phyloP scores from a whole-genome alignment of 2,329 filamentous ascomycete genomes.

The Penicillium griseofulvum region DNA sequence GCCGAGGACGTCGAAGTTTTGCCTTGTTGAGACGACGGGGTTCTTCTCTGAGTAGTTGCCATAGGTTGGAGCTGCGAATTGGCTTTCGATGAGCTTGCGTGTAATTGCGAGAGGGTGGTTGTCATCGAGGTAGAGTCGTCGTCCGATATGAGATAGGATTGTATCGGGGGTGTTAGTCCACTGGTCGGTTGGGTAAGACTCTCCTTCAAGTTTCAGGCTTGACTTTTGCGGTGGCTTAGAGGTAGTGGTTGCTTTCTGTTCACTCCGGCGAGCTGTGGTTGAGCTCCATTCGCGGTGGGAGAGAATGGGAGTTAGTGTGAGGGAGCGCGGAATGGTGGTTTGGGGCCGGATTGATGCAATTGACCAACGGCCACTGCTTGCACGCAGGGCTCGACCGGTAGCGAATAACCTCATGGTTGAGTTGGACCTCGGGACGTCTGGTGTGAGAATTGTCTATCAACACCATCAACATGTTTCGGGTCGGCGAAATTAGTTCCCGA shows the following conservation, averaged over 20 bases:
- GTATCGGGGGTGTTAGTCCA: conserved; percentile 83
- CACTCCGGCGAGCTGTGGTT: conserved; percentile 26
- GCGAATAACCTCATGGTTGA: conserved; percentile 39
- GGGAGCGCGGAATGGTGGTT: conserved; percentile 22
- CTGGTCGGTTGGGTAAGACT: conserved; percentile 64
- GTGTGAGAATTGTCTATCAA: conserved; percentile 1
- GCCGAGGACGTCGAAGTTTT: conserved; percentile 97
- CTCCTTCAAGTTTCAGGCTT: conserved; percentile 59
- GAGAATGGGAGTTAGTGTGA: conserved; percentile 14
- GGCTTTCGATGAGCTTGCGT: conserved; percentile 84
- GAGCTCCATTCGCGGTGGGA: conserved; percentile 33
- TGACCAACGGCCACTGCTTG: conserved; percentile 35
- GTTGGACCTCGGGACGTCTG: neutral
- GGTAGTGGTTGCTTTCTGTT: conserved; percentile 12
- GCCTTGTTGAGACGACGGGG: conserved; percentile 76
- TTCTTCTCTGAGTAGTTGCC: conserved; percentile 74
- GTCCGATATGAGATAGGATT: conserved; percentile 70
- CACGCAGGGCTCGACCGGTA: conserved; percentile 40
- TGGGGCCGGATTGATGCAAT: conserved; percentile 25
- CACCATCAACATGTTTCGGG: conserved; percentile 18
- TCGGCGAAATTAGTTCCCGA: conserved; percentile 27
- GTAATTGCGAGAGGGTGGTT: conserved; percentile 91
- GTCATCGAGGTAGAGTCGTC: conserved; percentile 81
- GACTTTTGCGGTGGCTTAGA: conserved; percentile 5
- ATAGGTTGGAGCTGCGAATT: conserved; percentile 72